A percentile compares a stretch with the other conserved stretches of the same genome.
These are phyloP conservation scores for Myxozyma melibiosi DNA, from an alignment of 805 yeast species.

Conservation along the genomic window DNA sequence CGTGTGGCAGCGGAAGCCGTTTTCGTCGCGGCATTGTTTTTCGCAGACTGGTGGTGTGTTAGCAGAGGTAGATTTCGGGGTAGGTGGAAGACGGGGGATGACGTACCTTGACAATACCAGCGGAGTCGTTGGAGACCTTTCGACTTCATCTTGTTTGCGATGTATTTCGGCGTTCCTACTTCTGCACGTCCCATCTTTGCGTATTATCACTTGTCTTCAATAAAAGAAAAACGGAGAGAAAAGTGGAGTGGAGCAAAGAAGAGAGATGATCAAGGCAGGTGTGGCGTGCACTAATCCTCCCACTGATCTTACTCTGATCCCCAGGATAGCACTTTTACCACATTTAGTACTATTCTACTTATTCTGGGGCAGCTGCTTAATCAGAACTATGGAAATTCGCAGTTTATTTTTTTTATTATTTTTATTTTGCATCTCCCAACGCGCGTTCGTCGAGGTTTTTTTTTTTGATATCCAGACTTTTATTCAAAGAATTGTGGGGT, in stretches of 20 bases:
- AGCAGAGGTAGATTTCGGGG: constrained; percentile 34
- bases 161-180: constrained; percentile 66
- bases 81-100: not conserved
- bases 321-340: no score
- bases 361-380: no score
- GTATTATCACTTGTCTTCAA: not conserved
- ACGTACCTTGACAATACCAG: constrained; percentile 70
- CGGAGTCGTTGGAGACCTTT: constrained; percentile 82
- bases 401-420: no score
- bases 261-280: not conserved
- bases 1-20: constrained; percentile 92
- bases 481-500: no score
- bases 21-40: constrained; percentile 94
- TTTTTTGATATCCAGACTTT: no score
- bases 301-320: no score
- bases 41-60: constrained; percentile 57
- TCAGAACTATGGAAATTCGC: no score
- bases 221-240: not conserved
- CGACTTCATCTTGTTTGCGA: constrained; percentile 76
- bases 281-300: not conserved
- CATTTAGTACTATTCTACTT: no score
- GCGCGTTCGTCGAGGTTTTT: no score
- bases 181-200: constrained; percentile 59
- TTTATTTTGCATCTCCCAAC: no score
- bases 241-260: not conserved